Percentiles rank a stretch among this genome's conserved stretches.
Evolutionary conservation across 148 eudicot species (phyloP).

Genomic region (Agrostemma githago): DNA sequence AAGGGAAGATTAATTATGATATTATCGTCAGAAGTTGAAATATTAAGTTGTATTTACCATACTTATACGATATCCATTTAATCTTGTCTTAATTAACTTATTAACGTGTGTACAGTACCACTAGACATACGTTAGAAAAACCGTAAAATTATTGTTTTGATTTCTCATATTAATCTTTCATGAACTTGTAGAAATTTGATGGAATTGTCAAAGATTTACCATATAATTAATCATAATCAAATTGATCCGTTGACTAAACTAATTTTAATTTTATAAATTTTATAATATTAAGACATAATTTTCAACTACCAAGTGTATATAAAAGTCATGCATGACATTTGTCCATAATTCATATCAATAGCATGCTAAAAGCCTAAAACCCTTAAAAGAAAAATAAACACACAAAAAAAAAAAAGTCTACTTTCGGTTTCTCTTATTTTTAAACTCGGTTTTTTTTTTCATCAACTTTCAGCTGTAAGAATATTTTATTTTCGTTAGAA

Average conservation of each 20-base stretch:
- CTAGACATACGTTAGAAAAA: no score
- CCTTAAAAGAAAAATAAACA: background rate
- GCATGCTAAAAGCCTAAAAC: background rate
- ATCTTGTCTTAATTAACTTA: no score
- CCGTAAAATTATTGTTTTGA: background rate
- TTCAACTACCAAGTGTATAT: slow-evolving; percentile 5
- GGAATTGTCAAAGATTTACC: slow-evolving; percentile 9
- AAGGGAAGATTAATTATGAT: no score
- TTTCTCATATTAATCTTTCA: background rate
- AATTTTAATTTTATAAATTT: background rate
- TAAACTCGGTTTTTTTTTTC: no score
- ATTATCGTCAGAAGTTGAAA: no score
- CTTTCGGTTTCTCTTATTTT: no score
- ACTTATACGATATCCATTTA: no score
- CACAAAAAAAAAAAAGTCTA: background rate
- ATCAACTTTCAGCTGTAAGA: no score
- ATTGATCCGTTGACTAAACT: slow-evolving; percentile 6
- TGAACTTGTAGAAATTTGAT: background rate
- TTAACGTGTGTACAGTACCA: no score
- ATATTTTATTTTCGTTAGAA: no score
- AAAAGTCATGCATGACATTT: slow-evolving; percentile 8
- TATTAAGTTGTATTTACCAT: no score
- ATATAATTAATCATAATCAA: background rate
- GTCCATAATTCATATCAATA: background rate
- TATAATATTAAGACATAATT: background rate